Conservation (phyloP, 495 filamentous ascomycete species). For the Durotheca rogersii region DNA sequence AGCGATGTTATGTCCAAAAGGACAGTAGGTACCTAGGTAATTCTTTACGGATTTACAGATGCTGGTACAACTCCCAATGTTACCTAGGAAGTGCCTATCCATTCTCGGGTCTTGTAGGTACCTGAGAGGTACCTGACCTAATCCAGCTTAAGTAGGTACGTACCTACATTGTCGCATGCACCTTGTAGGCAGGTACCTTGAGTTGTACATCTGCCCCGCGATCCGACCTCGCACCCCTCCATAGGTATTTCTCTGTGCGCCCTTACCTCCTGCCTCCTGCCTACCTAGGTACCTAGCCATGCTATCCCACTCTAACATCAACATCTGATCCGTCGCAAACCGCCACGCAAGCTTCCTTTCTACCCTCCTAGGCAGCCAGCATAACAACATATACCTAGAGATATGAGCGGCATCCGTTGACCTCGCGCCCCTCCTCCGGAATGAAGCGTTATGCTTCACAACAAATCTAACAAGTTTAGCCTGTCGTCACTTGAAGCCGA, state of each 20-base stretch:
- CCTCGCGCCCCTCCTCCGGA: background rate
- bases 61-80: no score
- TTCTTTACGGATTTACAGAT: no score
- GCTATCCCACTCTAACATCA: background rate
- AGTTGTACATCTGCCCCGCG: no score
- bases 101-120: background rate
- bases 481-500: no score
- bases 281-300: background rate
- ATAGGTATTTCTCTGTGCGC: no score
- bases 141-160: background rate
- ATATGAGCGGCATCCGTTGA: conserved; percentile 2
- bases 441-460: conserved; percentile 5
- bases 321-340: conserved; percentile 1
- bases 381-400: conserved; percentile 1
- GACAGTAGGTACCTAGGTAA: no score
- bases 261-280: no score
- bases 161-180: background rate
- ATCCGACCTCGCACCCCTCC: no score
- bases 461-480: conserved; percentile 2
- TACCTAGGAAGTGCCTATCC: no score
- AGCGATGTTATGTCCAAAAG: no score
- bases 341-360: conserved; percentile 20
- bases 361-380: conserved; percentile 17
- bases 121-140: background rate
- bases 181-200: background rate